phyloP scores from a whole-genome alignment of 2,329 filamentous ascomycete species.

The Epichloe sylvatica region DNA sequence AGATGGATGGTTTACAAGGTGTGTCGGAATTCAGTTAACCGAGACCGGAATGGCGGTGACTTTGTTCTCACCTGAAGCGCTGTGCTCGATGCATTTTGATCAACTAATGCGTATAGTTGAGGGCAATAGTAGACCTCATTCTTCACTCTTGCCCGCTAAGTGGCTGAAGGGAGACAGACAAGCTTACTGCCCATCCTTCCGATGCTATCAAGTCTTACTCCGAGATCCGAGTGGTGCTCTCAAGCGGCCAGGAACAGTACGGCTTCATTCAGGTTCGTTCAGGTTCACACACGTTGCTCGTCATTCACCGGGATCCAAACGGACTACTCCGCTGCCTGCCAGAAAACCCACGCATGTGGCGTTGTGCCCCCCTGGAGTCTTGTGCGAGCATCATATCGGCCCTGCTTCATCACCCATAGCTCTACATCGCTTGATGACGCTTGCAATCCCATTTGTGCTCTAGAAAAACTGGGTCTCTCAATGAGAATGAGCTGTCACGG shows the following conservation, averaged over 20 bases:
- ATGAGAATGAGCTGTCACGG: not conserved
- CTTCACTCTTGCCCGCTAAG: not conserved
- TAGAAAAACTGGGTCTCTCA: not conserved
- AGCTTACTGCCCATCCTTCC: not conserved
- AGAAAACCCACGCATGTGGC: not conserved
- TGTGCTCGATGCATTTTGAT: not conserved
- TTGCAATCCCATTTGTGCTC: not conserved
- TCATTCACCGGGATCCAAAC: not conserved
- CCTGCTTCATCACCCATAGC: conserved; percentile 2
- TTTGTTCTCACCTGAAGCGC: not conserved
- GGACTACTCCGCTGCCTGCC: not conserved
- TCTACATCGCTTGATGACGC: conserved; percentile 5
- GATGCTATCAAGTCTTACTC: not conserved
- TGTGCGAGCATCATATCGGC: conserved; percentile 6
- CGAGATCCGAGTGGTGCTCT: not conserved
- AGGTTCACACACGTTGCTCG: not conserved
- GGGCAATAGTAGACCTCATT: not conserved
- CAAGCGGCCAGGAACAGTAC: not conserved
- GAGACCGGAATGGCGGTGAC: conserved; percentile 6
- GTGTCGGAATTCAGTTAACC: conserved; percentile 2
- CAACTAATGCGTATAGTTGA: not conserved
- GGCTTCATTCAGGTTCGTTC: not conserved
- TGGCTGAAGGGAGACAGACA: not conserved
- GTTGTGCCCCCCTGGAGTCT: not conserved
- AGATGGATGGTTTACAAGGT: not conserved